Conservation (phyloP, 2,329 filamentous ascomycete species). For the Arthrobotrys iridis region DNA sequence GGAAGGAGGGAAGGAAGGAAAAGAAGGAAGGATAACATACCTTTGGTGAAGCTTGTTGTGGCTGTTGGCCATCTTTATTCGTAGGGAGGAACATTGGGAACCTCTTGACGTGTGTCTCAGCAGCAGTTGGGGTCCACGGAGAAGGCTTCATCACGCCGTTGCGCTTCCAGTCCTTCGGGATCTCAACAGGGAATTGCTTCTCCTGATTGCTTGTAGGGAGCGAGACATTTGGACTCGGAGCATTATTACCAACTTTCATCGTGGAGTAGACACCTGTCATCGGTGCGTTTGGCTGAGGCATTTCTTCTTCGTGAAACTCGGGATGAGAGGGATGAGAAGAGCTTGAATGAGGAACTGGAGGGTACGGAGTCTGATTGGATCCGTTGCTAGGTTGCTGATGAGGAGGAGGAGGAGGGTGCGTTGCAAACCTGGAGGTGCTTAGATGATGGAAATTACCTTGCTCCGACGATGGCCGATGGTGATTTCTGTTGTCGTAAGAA, state of each 20-base stretch:
- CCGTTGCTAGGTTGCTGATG: conserved; percentile 31
- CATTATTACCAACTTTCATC: conserved; percentile 18
- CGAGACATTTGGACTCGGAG: neutral
- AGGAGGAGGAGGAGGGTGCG: conserved; percentile 2
- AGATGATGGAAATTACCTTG: conserved; percentile 15
- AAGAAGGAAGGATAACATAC: conserved; percentile 19
- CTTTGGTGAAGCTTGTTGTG: conserved; percentile 16
- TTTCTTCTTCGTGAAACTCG: conserved; percentile 7
- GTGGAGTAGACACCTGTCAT: conserved; percentile 9
- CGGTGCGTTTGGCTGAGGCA: neutral
- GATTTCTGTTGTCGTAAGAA: conserved; percentile 1
- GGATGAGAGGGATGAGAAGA: conserved; percentile 8
- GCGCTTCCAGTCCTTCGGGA: conserved; percentile 28
- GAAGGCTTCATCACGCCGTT: conserved; percentile 36
- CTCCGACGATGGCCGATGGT: neutral
- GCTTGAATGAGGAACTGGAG: conserved; percentile 24
- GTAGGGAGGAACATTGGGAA: conserved; percentile 51
- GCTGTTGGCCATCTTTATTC: conserved; percentile 27
- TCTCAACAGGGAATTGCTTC: conserved; percentile 13
- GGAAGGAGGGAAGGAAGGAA: too few species aligned
- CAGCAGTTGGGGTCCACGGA: conserved; percentile 41
- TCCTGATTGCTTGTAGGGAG: conserved; percentile 7
- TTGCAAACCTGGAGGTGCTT: conserved; percentile 3
- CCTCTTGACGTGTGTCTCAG: conserved; percentile 42
- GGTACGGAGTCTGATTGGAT: conserved; percentile 12